Base-by-base conservation (phyloP, 805 yeast genomes). In the Starmerella stigmatis region DNA sequence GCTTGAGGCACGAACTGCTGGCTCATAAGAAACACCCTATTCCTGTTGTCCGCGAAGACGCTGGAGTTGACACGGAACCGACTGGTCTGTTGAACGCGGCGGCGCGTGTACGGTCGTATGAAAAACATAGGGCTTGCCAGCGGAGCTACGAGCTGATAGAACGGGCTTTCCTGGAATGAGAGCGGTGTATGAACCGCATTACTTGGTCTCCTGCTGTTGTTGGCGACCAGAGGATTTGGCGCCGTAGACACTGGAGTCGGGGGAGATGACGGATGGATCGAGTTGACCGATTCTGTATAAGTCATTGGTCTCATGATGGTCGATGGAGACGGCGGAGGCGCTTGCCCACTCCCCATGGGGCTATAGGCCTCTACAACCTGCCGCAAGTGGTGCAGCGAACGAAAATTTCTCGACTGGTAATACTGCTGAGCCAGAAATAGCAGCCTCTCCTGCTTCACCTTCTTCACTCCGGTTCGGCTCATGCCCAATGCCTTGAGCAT, bases 391-490 rank as follows among this genome's bases (percentile, higher is more conserved):
- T 13, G 20, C 22, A 46, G 38, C 16, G 15, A 21, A 4, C 4
- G 29, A 25, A 15, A 16, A 8, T 42, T 16, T 17, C 28, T 8
- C 12, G 21, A 2, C 15, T 11, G 9, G 8, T 29, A 9, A 8
- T 36, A 30, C 21, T 21, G 34, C 28, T 36, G 34, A 1, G 48
- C 51, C 10, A 11, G 13, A n/a, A 62, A 64, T 41, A 64, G 58
- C 6, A 84, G 60, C 27, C 86, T 66, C 28, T 74, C 76, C 43
- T 71, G 71, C 12, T 83, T 61, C 27, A 74, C 80, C 17, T 71
- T 70, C 60, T 84, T 85, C 30, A 76, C 64, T 1, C 92, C 94
- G 5, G 70, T 56, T 9, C 65, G 54, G 2, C 75, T 61, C 16
- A 79, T 60, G 2, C 72, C 71, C 15, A 78, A 56, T 1, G 27